A percentile compares a stretch with the other conserved stretches of the same genome.
phyloP scores from a whole-genome alignment of 805 yeast species.

The Yamadazyma sp. region DNA sequence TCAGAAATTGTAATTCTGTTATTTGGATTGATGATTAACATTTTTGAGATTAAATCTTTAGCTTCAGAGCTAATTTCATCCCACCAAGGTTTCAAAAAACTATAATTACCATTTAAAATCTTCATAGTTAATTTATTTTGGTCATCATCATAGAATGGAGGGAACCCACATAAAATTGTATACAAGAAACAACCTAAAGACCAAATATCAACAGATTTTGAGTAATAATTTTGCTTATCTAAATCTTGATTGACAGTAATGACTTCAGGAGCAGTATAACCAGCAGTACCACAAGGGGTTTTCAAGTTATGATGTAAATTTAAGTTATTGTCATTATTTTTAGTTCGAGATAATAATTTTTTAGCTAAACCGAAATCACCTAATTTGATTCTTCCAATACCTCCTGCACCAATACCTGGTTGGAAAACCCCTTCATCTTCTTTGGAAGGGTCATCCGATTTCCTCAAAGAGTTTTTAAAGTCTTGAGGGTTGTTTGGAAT shows the following conservation, averaged over 20 bases:
- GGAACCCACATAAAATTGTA: conserved; percentile 69
- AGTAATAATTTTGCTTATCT: conserved; percentile 45
- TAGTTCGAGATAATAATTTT: conserved; percentile 30
- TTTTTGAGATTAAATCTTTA: conserved; percentile 60
- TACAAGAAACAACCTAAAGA: conserved; percentile 70
- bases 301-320: conserved; percentile 35
- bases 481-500: conserved; percentile 36
- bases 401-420: conserved; percentile 57
- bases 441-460: conserved; percentile 58
- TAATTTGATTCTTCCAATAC: conserved; percentile 59
- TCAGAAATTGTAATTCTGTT: conserved; percentile 67
- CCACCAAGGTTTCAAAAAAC: conserved; percentile 85
- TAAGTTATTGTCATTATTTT: conserved; percentile 12
- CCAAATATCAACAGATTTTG: conserved; percentile 72
- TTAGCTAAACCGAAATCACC: conserved; percentile 74
- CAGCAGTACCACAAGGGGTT: conserved; percentile 77
- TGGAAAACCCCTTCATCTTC: conserved; percentile 59
- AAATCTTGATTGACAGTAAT: conserved; percentile 33
- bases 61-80: conserved; percentile 75
- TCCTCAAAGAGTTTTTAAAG: conserved; percentile 30
- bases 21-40: conserved; percentile 68
- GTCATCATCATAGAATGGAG: conserved; percentile 75
- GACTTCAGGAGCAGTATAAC: conserved; percentile 74
- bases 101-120: conserved; percentile 67
- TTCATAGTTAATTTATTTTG: conserved; percentile 59